Evolutionary conservation across 1,284 basidiomycete genomes (phyloP).

Genomic region (Tylopilus orsonianus): DNA sequence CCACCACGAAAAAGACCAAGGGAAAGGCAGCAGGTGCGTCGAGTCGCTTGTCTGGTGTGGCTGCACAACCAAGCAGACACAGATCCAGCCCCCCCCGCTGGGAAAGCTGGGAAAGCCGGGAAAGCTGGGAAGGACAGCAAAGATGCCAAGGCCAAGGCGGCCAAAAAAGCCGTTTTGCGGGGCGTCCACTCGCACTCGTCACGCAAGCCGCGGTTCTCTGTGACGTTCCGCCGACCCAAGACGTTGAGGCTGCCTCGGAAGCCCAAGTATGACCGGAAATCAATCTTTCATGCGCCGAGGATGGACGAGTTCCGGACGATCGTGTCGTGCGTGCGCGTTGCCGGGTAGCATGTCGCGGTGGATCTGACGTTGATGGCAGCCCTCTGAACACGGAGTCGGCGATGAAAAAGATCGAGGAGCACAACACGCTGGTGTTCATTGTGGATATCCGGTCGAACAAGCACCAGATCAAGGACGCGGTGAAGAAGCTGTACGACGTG

Average conservation of each 20-base stretch:
- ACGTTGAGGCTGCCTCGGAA: constrained; percentile 84
- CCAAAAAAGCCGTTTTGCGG: constrained; percentile 96
- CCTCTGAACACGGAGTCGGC: constrained; percentile 84
- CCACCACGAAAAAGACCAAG: constrained; percentile 63
- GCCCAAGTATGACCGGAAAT: constrained; percentile 93
- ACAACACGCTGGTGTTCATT: constrained; percentile 99
- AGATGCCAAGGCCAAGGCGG: constrained; percentile 86
- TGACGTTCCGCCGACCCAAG: constrained; percentile 96
- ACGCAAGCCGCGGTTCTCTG: constrained; percentile 85
- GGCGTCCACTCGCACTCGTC: constrained; percentile 75
- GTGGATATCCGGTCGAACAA: constrained; percentile 96
- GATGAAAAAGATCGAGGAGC: constrained; percentile 99
- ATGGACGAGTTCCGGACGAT: constrained; percentile 98
- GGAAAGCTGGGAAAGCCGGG: too few relatives aligned
- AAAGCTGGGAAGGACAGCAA: constrained; percentile 20
- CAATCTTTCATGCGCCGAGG: constrained; percentile 89
- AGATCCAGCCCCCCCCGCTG: constrained; percentile 14
- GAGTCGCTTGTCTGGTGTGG: constrained; percentile 4
- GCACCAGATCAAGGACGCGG: constrained; percentile 97
- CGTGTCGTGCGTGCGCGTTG: constrained; percentile 59
- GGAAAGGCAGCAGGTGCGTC: constrained; percentile 54
- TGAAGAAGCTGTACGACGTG: constrained; percentile 99
- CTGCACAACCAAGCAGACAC: constrained; percentile 1
- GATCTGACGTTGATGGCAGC: constrained; percentile 33
- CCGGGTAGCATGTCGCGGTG: too few relatives aligned